These are phyloP conservation scores for Xerocomus brunneocitrinus DNA, from an alignment of 768 basidiomycete genomes.

Conservation along the genomic window DNA sequence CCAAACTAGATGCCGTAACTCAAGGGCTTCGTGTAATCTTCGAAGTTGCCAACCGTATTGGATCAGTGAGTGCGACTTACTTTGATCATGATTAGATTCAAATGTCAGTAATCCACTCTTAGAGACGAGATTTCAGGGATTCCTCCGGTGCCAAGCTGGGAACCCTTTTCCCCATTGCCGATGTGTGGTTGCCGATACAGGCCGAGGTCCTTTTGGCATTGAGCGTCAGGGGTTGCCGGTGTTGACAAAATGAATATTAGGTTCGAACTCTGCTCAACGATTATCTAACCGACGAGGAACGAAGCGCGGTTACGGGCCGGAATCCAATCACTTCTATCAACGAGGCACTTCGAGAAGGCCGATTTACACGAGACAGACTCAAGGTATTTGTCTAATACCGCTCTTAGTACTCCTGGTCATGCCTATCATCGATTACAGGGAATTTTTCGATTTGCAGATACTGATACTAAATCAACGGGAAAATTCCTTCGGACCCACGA, in stretches of 20 bases:
- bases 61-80: conserved; percentile 58
- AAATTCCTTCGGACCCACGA: conserved; percentile 74
- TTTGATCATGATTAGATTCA: background rate
- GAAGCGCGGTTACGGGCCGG: conserved; percentile 68
- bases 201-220: conserved; percentile 56
- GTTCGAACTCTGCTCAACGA: conserved; percentile 79
- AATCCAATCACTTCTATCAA: conserved; percentile 93
- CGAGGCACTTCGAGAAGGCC: conserved; percentile 84
- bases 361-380: conserved; percentile 68
- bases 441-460: conserved; percentile 89
- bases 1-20: conserved; percentile 89
- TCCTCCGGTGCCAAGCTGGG: conserved; percentile 73
- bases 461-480: conserved; percentile 67
- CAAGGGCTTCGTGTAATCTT: conserved; percentile 88
- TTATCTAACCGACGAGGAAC: conserved; percentile 90
- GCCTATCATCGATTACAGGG: conserved; percentile 43
- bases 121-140: conserved; percentile 92
- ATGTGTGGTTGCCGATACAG: conserved; percentile 87
- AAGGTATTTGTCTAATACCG: conserved; percentile 48
- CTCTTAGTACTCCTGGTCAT: background rate
- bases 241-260: conserved; percentile 37
- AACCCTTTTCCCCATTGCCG: conserved; percentile 74
- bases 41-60: conserved; percentile 88
- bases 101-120: conserved; percentile 3
- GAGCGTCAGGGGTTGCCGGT: background rate